Percentiles rank a stretch among this genome's conserved stretches.
phyloP scores from a whole-genome alignment of 2,329 filamentous ascomycete genomes.

The Kalmusia sp. region DNA sequence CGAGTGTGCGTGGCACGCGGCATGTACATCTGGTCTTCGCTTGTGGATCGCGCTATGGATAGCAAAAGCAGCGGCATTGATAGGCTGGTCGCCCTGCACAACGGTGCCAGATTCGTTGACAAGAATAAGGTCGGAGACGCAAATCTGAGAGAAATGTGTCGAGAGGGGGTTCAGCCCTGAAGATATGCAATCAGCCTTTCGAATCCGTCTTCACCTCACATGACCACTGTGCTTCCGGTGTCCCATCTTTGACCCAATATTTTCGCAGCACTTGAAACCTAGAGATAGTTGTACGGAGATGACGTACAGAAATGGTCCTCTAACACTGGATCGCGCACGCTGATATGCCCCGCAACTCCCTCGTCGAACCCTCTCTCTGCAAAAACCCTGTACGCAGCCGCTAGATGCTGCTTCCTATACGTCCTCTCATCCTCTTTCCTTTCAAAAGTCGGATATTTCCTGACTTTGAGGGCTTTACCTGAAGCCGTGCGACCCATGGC shows the following conservation, averaged over 20 bases:
- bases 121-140: constrained; percentile 52
- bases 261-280: not conserved
- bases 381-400: constrained; percentile 52
- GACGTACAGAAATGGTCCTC: constrained; percentile 41
- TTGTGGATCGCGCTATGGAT: constrained; percentile 54
- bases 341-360: constrained; percentile 56
- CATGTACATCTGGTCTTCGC: constrained; percentile 47
- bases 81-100: constrained; percentile 48
- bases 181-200: not conserved
- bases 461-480: constrained; percentile 55
- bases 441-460: constrained; percentile 52
- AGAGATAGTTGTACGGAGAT: not conserved
- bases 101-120: constrained; percentile 52
- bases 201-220: too few species aligned
- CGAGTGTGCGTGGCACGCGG: constrained; percentile 54
- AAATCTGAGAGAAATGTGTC: constrained; percentile 53
- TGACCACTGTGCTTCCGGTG: not conserved
- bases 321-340: constrained; percentile 45
- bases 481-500: constrained; percentile 56
- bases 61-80: constrained; percentile 57
- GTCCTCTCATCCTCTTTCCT: constrained; percentile 50
- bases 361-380: constrained; percentile 49
- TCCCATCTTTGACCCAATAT: too few species aligned
- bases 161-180: constrained; percentile 53
- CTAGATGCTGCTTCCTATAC: constrained; percentile 56